Conservation (phyloP, 768 basidiomycete species). For the Xerocomellus chrysenteron region DNA sequence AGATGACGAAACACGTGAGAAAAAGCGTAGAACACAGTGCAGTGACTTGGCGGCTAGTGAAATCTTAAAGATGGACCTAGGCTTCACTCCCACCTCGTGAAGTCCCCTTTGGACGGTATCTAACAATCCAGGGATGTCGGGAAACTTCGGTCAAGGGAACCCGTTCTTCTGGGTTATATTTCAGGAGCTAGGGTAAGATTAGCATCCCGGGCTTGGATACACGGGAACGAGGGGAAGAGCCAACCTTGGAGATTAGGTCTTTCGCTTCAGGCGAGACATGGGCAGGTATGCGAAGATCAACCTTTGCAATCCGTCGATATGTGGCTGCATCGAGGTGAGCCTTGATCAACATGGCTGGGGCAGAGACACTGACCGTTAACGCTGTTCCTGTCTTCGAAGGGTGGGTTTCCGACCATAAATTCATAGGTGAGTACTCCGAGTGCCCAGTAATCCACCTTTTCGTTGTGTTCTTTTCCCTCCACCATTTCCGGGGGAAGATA, state of each 20-base stretch:
- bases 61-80: conserved; percentile 1
- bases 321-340: conserved; percentile 55
- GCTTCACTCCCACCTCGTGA: conserved; percentile 29
- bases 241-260: conserved; percentile 46
- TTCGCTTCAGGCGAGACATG: conserved; percentile 44
- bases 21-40: not conserved
- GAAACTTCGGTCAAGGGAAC: conserved; percentile 73
- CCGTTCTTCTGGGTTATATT: conserved; percentile 75
- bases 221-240: not conserved
- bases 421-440: conserved; percentile 96
- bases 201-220: conserved; percentile 9
- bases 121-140: conserved; percentile 85
- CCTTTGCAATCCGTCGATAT: conserved; percentile 83
- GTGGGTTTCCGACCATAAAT: conserved; percentile 81
- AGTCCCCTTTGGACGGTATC: conserved; percentile 53
- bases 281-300: conserved; percentile 62
- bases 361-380: conserved; percentile 58
- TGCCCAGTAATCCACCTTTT: conserved; percentile 95
- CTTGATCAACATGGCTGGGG: not conserved
- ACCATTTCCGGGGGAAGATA: conserved; percentile 99
- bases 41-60: not conserved
- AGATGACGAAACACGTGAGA: conserved; percentile 8
- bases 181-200: conserved; percentile 61
- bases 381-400: conserved; percentile 84
- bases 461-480: conserved; percentile 83